These are phyloP conservation scores for Emericellopsis atlantica DNA, from an alignment of 2,329 filamentous ascomycete genomes.

Conservation along the genomic window DNA sequence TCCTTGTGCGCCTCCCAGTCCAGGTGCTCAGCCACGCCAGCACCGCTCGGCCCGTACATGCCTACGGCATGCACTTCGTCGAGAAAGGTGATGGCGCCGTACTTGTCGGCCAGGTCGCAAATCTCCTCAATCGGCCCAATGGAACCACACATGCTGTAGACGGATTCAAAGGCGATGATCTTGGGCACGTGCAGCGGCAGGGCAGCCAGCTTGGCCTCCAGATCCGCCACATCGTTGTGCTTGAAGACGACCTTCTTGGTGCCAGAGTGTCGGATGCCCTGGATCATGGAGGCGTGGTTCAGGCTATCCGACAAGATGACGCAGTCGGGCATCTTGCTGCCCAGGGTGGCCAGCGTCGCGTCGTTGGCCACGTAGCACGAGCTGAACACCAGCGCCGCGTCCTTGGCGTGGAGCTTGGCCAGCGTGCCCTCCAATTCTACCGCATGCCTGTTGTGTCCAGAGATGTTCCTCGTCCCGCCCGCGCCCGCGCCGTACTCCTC, in stretches of 20 bases:
- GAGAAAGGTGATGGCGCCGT: constrained; percentile 92
- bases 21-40: constrained; percentile 92
- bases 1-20: constrained; percentile 79
- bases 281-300: constrained; percentile 99
- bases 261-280: constrained; percentile 93
- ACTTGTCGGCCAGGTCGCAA: constrained; percentile 92
- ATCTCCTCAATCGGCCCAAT: constrained; percentile 94
- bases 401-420: constrained; percentile 83
- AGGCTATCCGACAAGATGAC: constrained; percentile 96
- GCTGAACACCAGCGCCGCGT: constrained; percentile 85
- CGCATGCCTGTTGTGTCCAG: constrained; percentile 92
- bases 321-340: constrained; percentile 90
- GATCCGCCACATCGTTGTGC: constrained; percentile 89
- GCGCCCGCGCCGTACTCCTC: constrained; percentile 93
- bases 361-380: constrained; percentile 99
- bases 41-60: constrained; percentile 95
- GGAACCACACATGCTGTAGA: constrained; percentile 98
- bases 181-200: constrained; percentile 79
- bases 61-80: constrained; percentile 98
- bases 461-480: constrained; percentile 94
- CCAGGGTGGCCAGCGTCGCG: constrained; percentile 89
- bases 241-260: constrained; percentile 98
- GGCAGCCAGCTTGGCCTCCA: constrained; percentile 84
- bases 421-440: constrained; percentile 71
- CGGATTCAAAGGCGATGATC: constrained; percentile 97